Evolutionary conservation across 352 stramenopile genomes (phyloP).

Genomic region (Pythium coloratum): DNA sequence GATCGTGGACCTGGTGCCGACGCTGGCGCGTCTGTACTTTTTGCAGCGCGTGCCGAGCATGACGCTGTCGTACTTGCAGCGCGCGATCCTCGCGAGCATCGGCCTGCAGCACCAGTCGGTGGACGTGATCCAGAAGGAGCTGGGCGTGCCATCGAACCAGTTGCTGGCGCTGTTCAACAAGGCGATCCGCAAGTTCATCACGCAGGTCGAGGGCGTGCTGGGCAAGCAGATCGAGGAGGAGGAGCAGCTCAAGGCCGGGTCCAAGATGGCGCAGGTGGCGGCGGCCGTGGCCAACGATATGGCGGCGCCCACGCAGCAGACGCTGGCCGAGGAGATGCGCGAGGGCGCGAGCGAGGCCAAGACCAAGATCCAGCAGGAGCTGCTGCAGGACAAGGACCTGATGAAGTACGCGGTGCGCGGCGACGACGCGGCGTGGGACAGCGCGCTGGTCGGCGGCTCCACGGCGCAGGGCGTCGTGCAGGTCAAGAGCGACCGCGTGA

Average conservation of each 20-base stretch:
- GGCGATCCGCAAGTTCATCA: constrained; percentile 88
- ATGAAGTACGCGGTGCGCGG: constrained; percentile 96
- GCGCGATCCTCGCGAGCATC: constrained; percentile 94
- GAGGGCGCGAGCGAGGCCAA: constrained; percentile 79
- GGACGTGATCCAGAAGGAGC: constrained; percentile 92
- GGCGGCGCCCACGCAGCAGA: constrained; percentile 82
- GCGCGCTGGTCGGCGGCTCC: constrained; percentile 45
- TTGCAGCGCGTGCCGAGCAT: constrained; percentile 91
- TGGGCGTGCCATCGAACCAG: constrained; percentile 95
- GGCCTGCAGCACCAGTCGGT: constrained; percentile 94
- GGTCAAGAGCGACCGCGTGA: constrained; percentile 64
- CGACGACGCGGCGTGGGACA: constrained; percentile 92
- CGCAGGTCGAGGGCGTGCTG: constrained; percentile 74
- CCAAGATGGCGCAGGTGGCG: constrained; percentile 53
- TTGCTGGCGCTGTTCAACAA: constrained; percentile 99
- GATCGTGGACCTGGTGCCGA: constrained; percentile 97
- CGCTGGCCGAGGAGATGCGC: constrained; percentile 76
- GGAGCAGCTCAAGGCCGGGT: constrained; percentile 51
- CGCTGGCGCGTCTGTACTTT: constrained; percentile 96
- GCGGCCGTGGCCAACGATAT: constrained; percentile 63
- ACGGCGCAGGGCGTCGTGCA: constrained; percentile 63
- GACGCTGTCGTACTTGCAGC: constrained; percentile 95
- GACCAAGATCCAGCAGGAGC: constrained; percentile 76
- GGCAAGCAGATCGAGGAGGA: constrained; percentile 87
- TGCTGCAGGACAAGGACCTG: constrained; percentile 90